phyloP scores from a whole-genome alignment of 1,284 basidiomycete genomes.

The Sporisorium sorghi region DNA sequence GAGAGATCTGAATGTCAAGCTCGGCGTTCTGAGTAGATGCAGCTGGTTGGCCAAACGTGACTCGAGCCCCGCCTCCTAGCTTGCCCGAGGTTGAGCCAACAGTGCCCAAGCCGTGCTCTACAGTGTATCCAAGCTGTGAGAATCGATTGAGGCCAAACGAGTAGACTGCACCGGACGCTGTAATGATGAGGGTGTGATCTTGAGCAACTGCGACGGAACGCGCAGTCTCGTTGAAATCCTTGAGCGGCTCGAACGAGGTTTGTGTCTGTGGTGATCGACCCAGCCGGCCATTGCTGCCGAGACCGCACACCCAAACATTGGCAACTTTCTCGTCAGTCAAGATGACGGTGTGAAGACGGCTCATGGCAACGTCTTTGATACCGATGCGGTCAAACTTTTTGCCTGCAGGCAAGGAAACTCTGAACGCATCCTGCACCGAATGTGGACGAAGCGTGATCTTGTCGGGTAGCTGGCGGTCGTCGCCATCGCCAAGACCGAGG shows the following conservation, averaged over 20 bases:
- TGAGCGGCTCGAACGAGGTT: conserved; percentile 77
- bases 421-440: conserved; percentile 19
- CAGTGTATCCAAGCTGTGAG: conserved; percentile 83
- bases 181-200: conserved; percentile 91
- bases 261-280: conserved; percentile 84
- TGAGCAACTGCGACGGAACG: conserved; percentile 81
- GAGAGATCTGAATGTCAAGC: conserved; percentile 77
- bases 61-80: conserved; percentile 70
- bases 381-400: conserved; percentile 58
- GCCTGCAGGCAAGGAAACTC: conserved; percentile 43
- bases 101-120: conserved; percentile 74
- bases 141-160: conserved; percentile 85
- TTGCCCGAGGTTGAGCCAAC: conserved; percentile 50
- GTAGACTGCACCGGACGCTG: conserved; percentile 81
- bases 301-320: conserved; percentile 67
- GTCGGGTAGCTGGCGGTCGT: conserved; percentile 85
- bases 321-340: conserved; percentile 59
- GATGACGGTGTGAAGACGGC: conserved; percentile 62
- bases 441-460: conserved; percentile 75
- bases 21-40: conserved; percentile 29
- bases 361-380: conserved; percentile 64
- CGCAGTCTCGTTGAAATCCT: conserved; percentile 74
- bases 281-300: conserved; percentile 70
- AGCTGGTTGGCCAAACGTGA: conserved; percentile 44
- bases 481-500: conserved; percentile 83